Evolutionary conservation across 331 rosid species (phyloP), one percentile per base, ranked within the genome.

Genomic region (Quercus tomentella): DNA sequence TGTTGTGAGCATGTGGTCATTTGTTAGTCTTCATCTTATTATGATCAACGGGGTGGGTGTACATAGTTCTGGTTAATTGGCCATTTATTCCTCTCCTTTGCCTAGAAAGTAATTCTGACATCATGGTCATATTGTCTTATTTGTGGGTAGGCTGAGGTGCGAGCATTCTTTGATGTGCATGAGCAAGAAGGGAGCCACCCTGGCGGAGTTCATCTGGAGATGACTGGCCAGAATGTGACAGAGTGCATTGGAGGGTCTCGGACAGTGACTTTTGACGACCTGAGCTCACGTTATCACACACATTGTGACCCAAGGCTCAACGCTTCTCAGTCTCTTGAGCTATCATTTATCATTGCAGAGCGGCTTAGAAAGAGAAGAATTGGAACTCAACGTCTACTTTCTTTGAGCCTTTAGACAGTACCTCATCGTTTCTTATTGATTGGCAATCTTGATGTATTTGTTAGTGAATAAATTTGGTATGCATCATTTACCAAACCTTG

Each of bases 141-240:
- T 67, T 77, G 6, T 65, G 69, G 54, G 77, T 21, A 91, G 96
- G 91, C 89, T 7, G 93, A 91, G 90, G 96, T 89, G 71, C 76
- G 91, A 62, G 96, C 96, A 73, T 89, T 91, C 88, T 91, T 91
- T 51, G 96, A 91, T 28, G 96, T 91, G 56, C 96, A 89, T 28
- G 96, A 91, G 56, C 93, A 91, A 87, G 93, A 91, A 91, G 96
- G 96, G 21, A 89, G 91, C 84, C 90, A 91, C 30, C 84, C 96
- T 0, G 96, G 93, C 58, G 93, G 96, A n/a, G 75, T 91, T 31
- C 96, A 91, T 72, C 76, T 91, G 22, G 96, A 91, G 83, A 91
- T 89, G 93, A 91, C 93, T 0, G 89, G 96, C 52, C 96, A 91
- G 87, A 91, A 91, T 63, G 96, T 91, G 49, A 91, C 96, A 7